Percentiles rank a stretch among this genome's conserved stretches.
Conservation (phyloP, 306 rosid genomes). For the Alnus glutinosa region DNA sequence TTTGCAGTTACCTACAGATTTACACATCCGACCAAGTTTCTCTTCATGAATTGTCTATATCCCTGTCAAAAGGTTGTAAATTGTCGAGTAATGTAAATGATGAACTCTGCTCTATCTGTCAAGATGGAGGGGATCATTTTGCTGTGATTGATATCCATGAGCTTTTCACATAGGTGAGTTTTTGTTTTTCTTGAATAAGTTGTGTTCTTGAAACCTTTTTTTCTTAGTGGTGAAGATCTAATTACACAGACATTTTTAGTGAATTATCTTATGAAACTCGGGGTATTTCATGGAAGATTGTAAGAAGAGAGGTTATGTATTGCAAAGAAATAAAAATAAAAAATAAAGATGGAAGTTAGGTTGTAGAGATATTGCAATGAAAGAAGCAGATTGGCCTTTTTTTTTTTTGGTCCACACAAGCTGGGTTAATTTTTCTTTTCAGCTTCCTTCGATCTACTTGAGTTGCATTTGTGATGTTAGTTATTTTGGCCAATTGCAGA, state of each 20-base stretch:
- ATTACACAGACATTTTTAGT: background rate
- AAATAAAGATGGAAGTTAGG: slow-evolving; percentile 50
- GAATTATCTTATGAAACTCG: background rate
- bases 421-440: no score
- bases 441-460: no score
- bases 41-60: slow-evolving; percentile 72
- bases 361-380: background rate
- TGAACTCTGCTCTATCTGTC: slow-evolving; percentile 81
- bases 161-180: slow-evolving; percentile 58
- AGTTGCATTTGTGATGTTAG: slow-evolving; percentile 4
- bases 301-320: background rate
- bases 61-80: slow-evolving; percentile 58
- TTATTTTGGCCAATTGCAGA: slow-evolving; percentile 47
- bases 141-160: slow-evolving; percentile 11
- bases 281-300: background rate
- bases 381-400: background rate
- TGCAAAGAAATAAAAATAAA: no score
- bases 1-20: slow-evolving; percentile 59
- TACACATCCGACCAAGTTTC: slow-evolving; percentile 67
- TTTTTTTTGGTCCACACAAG: no score
- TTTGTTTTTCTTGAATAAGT: background rate
- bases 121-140: slow-evolving; percentile 77
- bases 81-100: slow-evolving; percentile 60
- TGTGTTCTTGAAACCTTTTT: background rate
- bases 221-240: background rate